A percentile compares a stretch with the other conserved stretches of the same genome.
Evolutionary conservation across 2,329 filamentous ascomycete species (phyloP).

Genomic region (Sporothrix pseudoabietina): DNA sequence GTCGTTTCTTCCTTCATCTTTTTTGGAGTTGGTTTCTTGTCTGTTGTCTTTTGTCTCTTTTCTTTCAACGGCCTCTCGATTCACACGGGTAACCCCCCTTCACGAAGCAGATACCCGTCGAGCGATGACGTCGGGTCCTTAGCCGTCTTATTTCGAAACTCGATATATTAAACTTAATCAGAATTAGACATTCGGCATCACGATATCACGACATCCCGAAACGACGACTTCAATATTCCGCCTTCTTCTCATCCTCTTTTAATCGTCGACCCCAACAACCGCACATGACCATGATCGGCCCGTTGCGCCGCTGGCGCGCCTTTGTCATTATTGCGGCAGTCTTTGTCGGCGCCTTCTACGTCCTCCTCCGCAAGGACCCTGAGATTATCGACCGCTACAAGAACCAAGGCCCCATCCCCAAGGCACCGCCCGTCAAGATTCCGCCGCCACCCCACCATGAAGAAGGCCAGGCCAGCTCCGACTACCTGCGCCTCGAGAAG

Average conservation of each 20-base stretch:
- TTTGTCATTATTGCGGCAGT: conserved; percentile 30
- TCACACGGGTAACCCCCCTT: neutral
- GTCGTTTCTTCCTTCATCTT: neutral
- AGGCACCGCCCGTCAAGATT: conserved; percentile 25
- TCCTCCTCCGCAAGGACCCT: conserved; percentile 26
- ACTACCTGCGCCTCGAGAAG: conserved; percentile 38
- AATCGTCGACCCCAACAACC: neutral
- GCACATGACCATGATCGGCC: conserved; percentile 29
- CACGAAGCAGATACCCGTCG: neutral
- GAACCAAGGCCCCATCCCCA: conserved; percentile 13
- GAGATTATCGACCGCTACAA: conserved; percentile 30
- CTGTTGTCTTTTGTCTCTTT: neutral
- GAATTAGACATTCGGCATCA: conserved; percentile 8
- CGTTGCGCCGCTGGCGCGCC: conserved; percentile 35
- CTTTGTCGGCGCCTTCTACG: conserved; percentile 24
- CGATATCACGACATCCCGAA: neutral
- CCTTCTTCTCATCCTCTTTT: neutral
- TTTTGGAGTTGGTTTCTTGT: neutral
- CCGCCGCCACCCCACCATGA: conserved; percentile 21
- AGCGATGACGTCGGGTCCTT: conserved; percentile 26
- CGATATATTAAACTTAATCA: neutral
- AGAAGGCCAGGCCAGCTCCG: neutral
- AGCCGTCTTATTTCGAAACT: neutral
- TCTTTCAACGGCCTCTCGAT: neutral
- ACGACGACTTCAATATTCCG: neutral